phyloP scores from a whole-genome alignment of 768 basidiomycete species.

The Baorangia bicolor region DNA sequence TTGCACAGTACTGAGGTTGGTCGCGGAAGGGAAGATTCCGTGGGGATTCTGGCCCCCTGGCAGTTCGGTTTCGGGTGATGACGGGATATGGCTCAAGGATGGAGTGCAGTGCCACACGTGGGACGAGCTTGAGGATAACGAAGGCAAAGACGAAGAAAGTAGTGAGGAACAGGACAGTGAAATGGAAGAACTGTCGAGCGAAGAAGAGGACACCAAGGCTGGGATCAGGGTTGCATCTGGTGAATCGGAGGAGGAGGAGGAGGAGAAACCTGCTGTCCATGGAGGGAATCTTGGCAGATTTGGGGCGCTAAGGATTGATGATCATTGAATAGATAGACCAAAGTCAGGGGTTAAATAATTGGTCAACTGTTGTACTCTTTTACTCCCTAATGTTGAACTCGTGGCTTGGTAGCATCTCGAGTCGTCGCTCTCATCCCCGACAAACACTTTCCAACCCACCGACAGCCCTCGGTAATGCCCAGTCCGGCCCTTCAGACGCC shows the following conservation, averaged over 20 bases:
- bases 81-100: slow-evolving; percentile 61
- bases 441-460: slow-evolving; percentile 3
- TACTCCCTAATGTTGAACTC: slow-evolving; percentile 24
- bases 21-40: slow-evolving; percentile 76
- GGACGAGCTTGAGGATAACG: slow-evolving; percentile 25
- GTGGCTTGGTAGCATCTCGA: slow-evolving; percentile 33
- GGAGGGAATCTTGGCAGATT: slow-evolving; percentile 26
- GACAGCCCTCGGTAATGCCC: not conserved
- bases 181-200: slow-evolving; percentile 10
- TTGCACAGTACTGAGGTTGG: slow-evolving; percentile 65
- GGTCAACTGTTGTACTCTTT: slow-evolving; percentile 1
- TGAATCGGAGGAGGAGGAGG: slow-evolving; percentile 19
- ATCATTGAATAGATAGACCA: slow-evolving; percentile 11
- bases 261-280: not conserved
- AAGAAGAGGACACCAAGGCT: slow-evolving; percentile 2
- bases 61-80: slow-evolving; percentile 29
- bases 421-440: slow-evolving; percentile 17
- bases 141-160: slow-evolving; percentile 34
- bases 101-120: slow-evolving; percentile 22
- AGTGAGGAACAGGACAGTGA: slow-evolving; percentile 27
- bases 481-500: slow-evolving; percentile 4
- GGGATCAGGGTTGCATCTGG: slow-evolving; percentile 4
- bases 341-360: slow-evolving; percentile 14
- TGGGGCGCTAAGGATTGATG: slow-evolving; percentile 30
- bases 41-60: slow-evolving; percentile 89